Conservation (phyloP, 1,284 basidiomycete genomes). For the Melampsora americana region DNA sequence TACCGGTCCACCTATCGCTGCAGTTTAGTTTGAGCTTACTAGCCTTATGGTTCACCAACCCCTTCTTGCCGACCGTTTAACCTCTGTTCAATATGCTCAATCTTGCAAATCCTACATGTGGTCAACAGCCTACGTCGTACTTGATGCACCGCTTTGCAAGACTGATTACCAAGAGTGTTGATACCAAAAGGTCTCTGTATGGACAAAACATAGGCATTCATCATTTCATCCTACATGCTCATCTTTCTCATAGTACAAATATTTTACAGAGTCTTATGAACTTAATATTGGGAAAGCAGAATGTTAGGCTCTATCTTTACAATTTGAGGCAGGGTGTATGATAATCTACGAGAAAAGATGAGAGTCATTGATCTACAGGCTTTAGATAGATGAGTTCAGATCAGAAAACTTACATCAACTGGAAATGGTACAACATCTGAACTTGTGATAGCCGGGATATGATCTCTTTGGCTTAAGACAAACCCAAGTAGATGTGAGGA, state of each 20-base stretch:
- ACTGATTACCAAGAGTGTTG: no score
- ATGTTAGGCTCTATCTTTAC: background rate
- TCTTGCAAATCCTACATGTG: no score
- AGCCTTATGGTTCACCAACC: no score
- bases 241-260: no score
- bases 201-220: no score
- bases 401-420: slow-evolving; percentile 18
- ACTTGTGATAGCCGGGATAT: slow-evolving; percentile 34
- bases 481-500: slow-evolving; percentile 10
- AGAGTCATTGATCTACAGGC: background rate
- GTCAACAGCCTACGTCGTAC: no score
- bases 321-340: background rate
- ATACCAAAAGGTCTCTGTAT: no score
- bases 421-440: slow-evolving; percentile 36
- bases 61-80: no score
- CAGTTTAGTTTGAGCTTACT: background rate
- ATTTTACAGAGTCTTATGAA: no score
- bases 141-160: no score
- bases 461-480: slow-evolving; percentile 27
- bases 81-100: no score
- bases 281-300: background rate
- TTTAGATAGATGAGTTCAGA: background rate
- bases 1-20: background rate
- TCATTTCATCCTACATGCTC: no score
- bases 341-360: background rate